Conservation (phyloP, 176 grass and related monocot genomes). For the Saccharum spontaneum region DNA sequence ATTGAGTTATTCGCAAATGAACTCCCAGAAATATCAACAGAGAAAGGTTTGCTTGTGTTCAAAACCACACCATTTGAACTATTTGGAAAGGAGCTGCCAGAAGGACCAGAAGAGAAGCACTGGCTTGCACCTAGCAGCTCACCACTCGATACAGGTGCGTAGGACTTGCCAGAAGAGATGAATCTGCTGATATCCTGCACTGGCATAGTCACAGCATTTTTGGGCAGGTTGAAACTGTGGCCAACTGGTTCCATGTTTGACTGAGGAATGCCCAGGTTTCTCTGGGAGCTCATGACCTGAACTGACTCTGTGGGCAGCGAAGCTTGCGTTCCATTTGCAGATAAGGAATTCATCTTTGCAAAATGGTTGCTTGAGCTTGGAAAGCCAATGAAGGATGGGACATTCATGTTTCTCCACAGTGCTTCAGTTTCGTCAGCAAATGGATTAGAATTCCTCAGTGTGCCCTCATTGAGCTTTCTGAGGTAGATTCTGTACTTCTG, state of each 20-base stretch:
- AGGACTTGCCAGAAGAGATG: too few species aligned
- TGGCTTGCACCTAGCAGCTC: too few species aligned
- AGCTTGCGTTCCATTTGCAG: neutral
- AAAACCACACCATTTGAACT: too few species aligned
- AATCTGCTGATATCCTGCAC: too few species aligned
- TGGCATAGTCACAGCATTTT: neutral
- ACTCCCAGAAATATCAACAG: too few species aligned
- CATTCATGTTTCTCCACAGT: conserved; percentile 3
- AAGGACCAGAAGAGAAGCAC: too few species aligned
- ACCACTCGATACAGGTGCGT: too few species aligned
- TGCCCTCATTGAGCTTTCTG: conserved; percentile 31
- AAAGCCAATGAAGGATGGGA: neutral
- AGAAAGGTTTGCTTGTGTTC: too few species aligned
- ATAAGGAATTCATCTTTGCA: conserved; percentile 12
- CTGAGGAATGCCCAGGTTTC: neutral
- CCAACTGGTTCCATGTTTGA: neutral
- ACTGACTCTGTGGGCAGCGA: conserved; percentile 18
- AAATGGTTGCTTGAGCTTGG: neutral
- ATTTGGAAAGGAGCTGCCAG: too few species aligned
- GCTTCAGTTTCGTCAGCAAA: neutral
- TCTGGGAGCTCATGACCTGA: neutral
- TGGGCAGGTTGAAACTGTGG: conserved; percentile 5
- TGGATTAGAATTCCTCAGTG: neutral
- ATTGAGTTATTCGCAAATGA: too few species aligned
- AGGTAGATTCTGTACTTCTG: conserved; percentile 67